phyloP scores from a whole-genome alignment of 257 asterid species.

The Eustoma russellianum region DNA sequence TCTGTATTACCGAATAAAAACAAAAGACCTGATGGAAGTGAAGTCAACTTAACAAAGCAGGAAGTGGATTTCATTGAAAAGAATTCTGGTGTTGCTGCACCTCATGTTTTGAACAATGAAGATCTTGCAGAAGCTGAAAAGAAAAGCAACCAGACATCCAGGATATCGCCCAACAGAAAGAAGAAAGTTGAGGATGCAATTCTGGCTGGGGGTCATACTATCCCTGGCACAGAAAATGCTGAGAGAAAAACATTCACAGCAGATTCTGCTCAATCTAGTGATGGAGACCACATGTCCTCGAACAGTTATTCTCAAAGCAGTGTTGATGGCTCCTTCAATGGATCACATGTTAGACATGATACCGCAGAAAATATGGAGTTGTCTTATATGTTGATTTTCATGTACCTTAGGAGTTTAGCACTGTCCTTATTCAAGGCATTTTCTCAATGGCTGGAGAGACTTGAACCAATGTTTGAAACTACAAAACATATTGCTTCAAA shows the following conservation, averaged over 20 bases:
- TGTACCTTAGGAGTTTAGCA: conserved; percentile 39
- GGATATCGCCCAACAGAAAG: conserved; percentile 43
- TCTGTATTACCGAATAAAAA: conserved; percentile 31
- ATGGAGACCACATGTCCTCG: conserved; percentile 21
- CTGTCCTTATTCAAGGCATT: conserved; percentile 45
- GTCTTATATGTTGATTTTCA: conserved; percentile 44
- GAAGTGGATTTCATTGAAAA: conserved; percentile 36
- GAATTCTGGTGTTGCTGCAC: conserved; percentile 20
- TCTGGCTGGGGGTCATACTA: conserved; percentile 19
- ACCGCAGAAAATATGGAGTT: conserved; percentile 29
- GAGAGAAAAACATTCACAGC: conserved; percentile 23
- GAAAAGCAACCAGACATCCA: conserved; percentile 38
- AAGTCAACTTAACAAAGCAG: conserved; percentile 17
- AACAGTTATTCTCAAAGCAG: conserved; percentile 15
- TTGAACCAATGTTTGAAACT: conserved; percentile 36
- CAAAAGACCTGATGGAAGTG: conserved; percentile 27
- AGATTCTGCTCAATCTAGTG: conserved; percentile 25
- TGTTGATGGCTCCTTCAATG: conserved; percentile 17
- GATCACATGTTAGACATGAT: conserved; percentile 18
- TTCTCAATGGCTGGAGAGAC: conserved; percentile 61
- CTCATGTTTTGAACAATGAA: conserved; percentile 23
- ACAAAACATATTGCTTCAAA: conserved; percentile 27
- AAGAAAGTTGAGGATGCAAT: conserved; percentile 26
- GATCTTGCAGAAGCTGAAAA: conserved; percentile 33
- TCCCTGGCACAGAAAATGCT: conserved; percentile 25